phyloP scores from a whole-genome alignment of 1,139 yeast species.

The Yamadazyma dushanensis region DNA sequence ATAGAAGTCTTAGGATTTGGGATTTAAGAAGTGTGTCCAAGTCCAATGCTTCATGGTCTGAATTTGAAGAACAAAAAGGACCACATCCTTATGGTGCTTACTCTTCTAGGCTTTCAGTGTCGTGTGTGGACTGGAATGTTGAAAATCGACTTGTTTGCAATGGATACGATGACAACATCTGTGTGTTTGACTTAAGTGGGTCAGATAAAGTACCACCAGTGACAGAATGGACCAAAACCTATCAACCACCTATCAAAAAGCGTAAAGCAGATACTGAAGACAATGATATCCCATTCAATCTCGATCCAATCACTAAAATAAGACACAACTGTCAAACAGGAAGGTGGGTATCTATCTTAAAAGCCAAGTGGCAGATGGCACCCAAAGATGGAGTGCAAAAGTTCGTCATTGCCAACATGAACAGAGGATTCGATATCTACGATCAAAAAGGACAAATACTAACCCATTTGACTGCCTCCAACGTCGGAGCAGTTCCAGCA shows the following conservation, averaged over 20 bases:
- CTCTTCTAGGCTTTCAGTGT: constrained; percentile 73
- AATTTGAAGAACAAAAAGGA: constrained; percentile 35
- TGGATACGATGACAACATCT: constrained; percentile 87
- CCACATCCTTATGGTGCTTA: constrained; percentile 65
- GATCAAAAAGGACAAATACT: constrained; percentile 73
- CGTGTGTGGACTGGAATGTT: constrained; percentile 83
- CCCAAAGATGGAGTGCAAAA: constrained; percentile 77
- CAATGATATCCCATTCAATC: constrained; percentile 25
- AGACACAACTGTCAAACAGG: constrained; percentile 95
- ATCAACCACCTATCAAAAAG: constrained; percentile 18
- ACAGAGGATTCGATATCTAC: constrained; percentile 78
- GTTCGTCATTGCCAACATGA: constrained; percentile 92
- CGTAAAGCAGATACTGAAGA: constrained; percentile 15
- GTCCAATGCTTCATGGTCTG: constrained; percentile 41
- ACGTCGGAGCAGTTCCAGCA: constrained; percentile 88
- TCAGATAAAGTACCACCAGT: constrained; percentile 19
- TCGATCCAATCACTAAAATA: constrained; percentile 60
- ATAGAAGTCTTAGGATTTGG: constrained; percentile 82
- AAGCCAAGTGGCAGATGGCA: constrained; percentile 75
- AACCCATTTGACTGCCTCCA: constrained; percentile 63
- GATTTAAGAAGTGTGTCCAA: constrained; percentile 61
- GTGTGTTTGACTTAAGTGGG: constrained; percentile 43
- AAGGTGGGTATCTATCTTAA: constrained; percentile 90
- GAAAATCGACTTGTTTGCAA: constrained; percentile 81
- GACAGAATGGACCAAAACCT: constrained; percentile 28